Percentiles rank a stretch among this genome's conserved stretches.
Conservation (phyloP, 202 grass and related monocot species). For the Schoenoplectus tabernaemontani region DNA sequence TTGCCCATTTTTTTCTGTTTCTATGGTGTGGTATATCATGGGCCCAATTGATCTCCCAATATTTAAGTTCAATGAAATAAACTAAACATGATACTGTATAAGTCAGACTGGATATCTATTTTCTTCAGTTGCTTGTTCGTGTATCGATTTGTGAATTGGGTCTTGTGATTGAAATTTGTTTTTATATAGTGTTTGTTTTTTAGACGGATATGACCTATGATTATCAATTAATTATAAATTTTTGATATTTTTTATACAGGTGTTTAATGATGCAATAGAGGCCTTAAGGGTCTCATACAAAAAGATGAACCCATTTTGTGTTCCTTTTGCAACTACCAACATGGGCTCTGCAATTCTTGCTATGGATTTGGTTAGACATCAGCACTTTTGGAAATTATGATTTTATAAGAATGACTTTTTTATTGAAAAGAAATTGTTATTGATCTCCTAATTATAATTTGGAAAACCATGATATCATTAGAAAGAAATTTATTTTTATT, state of each 20-base stretch:
- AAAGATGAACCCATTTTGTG: slow-evolving; percentile 99
- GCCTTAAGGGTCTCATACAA: slow-evolving; percentile 94
- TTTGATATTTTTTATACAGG: slow-evolving; percentile 34
- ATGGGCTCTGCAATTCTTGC: slow-evolving; percentile 99
- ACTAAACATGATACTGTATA: neutral
- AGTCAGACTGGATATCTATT: neutral
- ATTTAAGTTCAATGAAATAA: neutral
- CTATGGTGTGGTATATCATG: neutral
- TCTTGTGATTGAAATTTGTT: neutral
- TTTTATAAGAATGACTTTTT: neutral
- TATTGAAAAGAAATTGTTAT: neutral
- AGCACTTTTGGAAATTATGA: slow-evolving; percentile 11
- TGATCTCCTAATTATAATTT: slow-evolving; percentile 7
- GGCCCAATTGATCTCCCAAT: neutral
- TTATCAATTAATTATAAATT: slow-evolving; percentile 22
- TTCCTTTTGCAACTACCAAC: slow-evolving; percentile 97
- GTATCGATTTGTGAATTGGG: neutral
- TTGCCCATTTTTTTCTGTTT: neutral
- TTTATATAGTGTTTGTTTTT: neutral
- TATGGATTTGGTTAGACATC: slow-evolving; percentile 85
- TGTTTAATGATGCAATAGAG: slow-evolving; percentile 98
- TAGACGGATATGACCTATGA: neutral
- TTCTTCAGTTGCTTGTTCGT: neutral
- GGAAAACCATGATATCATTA: slow-evolving; percentile 9
- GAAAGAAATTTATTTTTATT: slow-evolving; percentile 8